Percentiles rank a stretch among this genome's conserved stretches.
These are phyloP conservation scores for Aegilops longissima DNA, from an alignment of 176 grass and related monocot genomes.

Conservation along the genomic window DNA sequence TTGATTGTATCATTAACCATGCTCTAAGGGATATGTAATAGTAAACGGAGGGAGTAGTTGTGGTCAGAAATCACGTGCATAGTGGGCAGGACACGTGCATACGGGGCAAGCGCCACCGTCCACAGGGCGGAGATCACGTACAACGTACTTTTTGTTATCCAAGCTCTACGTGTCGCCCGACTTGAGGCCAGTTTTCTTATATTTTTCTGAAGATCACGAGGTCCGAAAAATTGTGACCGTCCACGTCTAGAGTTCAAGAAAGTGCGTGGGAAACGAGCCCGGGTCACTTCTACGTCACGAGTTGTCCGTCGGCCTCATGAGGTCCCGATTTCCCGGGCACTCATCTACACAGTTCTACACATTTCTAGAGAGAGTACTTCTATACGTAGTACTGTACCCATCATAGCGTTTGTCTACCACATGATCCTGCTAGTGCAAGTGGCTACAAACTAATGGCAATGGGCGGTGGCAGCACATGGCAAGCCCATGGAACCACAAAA, in stretches of 20 bases:
- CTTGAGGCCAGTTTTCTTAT: not conserved
- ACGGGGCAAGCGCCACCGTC: conserved; percentile 16
- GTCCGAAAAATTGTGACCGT: not conserved
- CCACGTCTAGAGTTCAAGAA: not conserved
- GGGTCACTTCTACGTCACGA: not conserved
- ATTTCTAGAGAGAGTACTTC: too few species aligned
- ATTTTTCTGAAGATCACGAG: not conserved
- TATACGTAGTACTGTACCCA: too few species aligned
- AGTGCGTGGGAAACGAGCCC: not conserved
- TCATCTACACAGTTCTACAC: too few species aligned
- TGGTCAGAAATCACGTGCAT: not conserved
- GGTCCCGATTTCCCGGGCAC: not conserved
- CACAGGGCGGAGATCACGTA: not conserved
- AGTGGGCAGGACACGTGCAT: not conserved
- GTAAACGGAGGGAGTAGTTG: too few species aligned
- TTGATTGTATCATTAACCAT: too few species aligned
- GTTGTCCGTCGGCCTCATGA: not conserved
- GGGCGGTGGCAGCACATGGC: not conserved
- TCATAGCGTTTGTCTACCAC: not conserved
- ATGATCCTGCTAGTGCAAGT: not conserved
- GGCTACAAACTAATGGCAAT: not conserved
- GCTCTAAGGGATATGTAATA: too few species aligned
- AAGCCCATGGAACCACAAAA: not conserved
- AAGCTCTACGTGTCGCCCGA: not conserved
- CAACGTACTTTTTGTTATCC: not conserved